Evolutionary conservation across 1,284 basidiomycete genomes (phyloP).

Genomic region (Vanrija sp.): DNA sequence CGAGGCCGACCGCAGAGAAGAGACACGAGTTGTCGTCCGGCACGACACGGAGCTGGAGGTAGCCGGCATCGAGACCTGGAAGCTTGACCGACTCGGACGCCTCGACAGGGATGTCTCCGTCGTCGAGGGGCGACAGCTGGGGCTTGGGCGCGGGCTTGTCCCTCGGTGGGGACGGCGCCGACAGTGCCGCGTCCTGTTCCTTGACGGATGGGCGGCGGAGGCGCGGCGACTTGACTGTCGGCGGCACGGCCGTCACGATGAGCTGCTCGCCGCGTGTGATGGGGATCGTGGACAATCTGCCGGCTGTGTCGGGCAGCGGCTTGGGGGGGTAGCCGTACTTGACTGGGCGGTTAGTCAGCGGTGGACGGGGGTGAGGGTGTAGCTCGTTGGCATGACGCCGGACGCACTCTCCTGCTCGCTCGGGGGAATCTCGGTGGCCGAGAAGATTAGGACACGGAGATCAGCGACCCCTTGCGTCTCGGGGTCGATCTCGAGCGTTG

Average conservation of each 20-base stretch:
- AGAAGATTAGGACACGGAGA: conserved; percentile 66
- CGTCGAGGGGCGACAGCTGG: conserved; percentile 6
- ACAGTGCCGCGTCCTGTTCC: conserved; percentile 27
- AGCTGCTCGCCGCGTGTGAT: conserved; percentile 74
- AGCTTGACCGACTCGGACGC: conserved; percentile 27
- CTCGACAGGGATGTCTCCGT: conserved; percentile 22
- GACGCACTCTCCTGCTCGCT: conserved; percentile 70
- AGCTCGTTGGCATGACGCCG: neutral
- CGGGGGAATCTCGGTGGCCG: conserved; percentile 65
- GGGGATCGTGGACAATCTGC: conserved; percentile 69
- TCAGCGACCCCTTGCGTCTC: conserved; percentile 61
- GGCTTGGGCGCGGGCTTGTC: conserved; percentile 11
- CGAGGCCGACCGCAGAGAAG: conserved; percentile 76
- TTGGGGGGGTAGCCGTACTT: conserved; percentile 80
- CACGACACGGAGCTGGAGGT: conserved; percentile 59
- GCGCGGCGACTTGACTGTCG: conserved; percentile 10
- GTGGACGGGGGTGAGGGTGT: neutral
- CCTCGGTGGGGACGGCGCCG: conserved; percentile 29
- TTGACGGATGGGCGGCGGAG: conserved; percentile 36
- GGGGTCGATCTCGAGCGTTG: conserved; percentile 63
- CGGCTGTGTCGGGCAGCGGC: conserved; percentile 64
- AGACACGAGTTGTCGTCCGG: conserved; percentile 92
- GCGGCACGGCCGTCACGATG: conserved; percentile 60
- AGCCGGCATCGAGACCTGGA: conserved; percentile 52
- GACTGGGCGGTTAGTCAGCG: conserved; percentile 54